Evolutionary conservation across 1,284 basidiomycete species (phyloP).

Genomic region (Heterobasidion parviporum): DNA sequence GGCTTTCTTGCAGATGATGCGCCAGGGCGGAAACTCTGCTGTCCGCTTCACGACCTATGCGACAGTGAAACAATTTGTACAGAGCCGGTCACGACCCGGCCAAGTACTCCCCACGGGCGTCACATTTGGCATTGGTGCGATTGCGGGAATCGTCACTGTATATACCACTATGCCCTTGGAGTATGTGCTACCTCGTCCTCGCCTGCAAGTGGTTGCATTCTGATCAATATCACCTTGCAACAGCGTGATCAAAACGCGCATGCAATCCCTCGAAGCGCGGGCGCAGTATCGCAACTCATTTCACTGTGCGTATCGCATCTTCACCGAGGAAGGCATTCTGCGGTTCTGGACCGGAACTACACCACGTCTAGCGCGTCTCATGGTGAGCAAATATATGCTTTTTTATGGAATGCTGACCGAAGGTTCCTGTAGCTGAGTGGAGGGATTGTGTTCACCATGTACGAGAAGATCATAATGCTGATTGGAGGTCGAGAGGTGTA

Average conservation of each 20-base stretch:
- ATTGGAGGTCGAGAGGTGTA: constrained; percentile 24
- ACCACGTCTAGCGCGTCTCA: constrained; percentile 75
- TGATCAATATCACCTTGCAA: background rate
- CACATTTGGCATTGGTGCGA: constrained; percentile 91
- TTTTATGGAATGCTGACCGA: constrained; percentile 1
- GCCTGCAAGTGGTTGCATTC: background rate
- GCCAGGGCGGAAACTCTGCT: constrained; percentile 96
- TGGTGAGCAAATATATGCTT: constrained; percentile 45
- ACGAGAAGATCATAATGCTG: constrained; percentile 68
- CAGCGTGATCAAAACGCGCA: constrained; percentile 95
- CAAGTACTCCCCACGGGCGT: constrained; percentile 81
- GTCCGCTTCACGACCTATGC: constrained; percentile 96
- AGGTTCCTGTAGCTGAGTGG: constrained; percentile 63
- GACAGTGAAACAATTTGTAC: constrained; percentile 87
- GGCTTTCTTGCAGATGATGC: constrained; percentile 66
- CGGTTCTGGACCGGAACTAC: constrained; percentile 97
- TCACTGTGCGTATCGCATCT: constrained; percentile 89
- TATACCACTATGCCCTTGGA: constrained; percentile 93
- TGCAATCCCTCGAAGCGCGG: constrained; percentile 87
- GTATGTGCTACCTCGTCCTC: constrained; percentile 35
- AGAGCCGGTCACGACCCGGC: constrained; percentile 77
- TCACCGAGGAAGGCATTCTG: constrained; percentile 81
- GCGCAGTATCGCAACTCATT: constrained; percentile 86
- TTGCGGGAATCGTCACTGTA: constrained; percentile 92
- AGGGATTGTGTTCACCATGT: constrained; percentile 92